Evolutionary conservation across 2,329 filamentous ascomycete species (phyloP).

Genomic region (Chrysoporthe austroafricana): DNA sequence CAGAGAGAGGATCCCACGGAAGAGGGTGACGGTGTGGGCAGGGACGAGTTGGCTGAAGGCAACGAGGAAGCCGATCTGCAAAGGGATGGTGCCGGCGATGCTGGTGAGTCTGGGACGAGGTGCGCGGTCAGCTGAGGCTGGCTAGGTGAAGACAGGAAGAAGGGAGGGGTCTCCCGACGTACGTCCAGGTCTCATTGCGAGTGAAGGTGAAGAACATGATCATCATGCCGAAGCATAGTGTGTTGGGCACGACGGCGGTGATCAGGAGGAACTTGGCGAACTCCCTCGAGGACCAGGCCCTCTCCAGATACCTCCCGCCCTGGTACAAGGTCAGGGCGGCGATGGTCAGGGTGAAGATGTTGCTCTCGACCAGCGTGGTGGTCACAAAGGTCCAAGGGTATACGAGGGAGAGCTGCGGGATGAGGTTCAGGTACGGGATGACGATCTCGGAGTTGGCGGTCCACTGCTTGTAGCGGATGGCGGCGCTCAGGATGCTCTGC

Average conservation of each 20-base stretch:
- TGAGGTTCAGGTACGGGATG: slow-evolving; percentile 84
- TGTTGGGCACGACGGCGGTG: slow-evolving; percentile 78
- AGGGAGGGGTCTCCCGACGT: slow-evolving; percentile 31
- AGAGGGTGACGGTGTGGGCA: slow-evolving; percentile 93
- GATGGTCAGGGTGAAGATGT: slow-evolving; percentile 82
- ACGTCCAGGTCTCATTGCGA: slow-evolving; percentile 70
- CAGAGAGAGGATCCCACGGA: slow-evolving; percentile 85
- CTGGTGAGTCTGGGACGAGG: slow-evolving; percentile 66
- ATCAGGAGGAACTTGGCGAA: slow-evolving; percentile 88
- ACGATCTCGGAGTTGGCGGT: slow-evolving; percentile 66
- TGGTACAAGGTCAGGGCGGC: slow-evolving; percentile 83
- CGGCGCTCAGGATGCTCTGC: slow-evolving; percentile 81
- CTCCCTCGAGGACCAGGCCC: slow-evolving; percentile 91
- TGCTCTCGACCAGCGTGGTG: slow-evolving; percentile 88
- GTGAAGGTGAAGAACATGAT: slow-evolving; percentile 74
- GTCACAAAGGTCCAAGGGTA: slow-evolving; percentile 94
- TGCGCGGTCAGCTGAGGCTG: slow-evolving; percentile 28
- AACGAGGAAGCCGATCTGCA: slow-evolving; percentile 93
- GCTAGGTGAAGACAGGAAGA: slow-evolving; percentile 26
- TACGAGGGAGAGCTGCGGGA: slow-evolving; percentile 79
- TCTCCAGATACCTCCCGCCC: slow-evolving; percentile 91
- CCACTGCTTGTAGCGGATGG: slow-evolving; percentile 75
- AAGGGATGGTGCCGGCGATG: slow-evolving; percentile 84
- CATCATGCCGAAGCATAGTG: slow-evolving; percentile 73
- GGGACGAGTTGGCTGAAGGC: slow-evolving; percentile 97